Conservation (phyloP, 176 grass and related monocot genomes). For the maize (Zea mays) region DNA sequence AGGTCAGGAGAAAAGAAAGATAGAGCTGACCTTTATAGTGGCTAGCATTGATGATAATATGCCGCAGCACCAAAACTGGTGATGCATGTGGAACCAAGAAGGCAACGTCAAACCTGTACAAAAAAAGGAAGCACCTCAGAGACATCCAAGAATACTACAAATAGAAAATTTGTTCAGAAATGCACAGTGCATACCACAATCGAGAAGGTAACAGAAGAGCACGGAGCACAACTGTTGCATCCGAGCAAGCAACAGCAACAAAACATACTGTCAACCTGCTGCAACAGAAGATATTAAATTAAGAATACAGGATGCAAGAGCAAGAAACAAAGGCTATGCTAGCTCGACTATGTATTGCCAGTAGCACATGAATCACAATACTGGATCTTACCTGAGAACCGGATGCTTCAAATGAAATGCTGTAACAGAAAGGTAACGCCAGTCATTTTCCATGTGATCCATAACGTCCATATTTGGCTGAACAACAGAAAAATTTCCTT, state of each 20-base stretch:
- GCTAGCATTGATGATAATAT: conserved; percentile 47
- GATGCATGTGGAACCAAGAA: conserved; percentile 64
- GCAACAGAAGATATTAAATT: conserved; percentile 29
- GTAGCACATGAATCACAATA: conserved; percentile 13
- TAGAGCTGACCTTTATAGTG: conserved; percentile 41
- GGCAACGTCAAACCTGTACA: conserved; percentile 95
- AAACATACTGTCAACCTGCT: conserved; percentile 81
- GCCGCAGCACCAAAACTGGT: conserved; percentile 67
- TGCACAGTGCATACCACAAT: conserved; percentile 61
- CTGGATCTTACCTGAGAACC: conserved; percentile 53
- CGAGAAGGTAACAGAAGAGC: conserved; percentile 95
- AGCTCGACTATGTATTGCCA: conserved; percentile 1
- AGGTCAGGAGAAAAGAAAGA: conserved; percentile 6
- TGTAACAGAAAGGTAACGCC: conserved; percentile 97
- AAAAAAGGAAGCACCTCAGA: conserved; percentile 40
- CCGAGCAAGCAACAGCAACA: conserved; percentile 82
- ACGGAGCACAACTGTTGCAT: conserved; percentile 70
- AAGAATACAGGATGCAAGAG: conserved; percentile 28
- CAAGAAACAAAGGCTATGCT: conserved; percentile 9
- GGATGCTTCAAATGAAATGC: conserved; percentile 79
- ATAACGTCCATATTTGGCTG: conserved; percentile 32
- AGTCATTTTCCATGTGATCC: conserved; percentile 83
- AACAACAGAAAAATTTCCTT: conserved; percentile 33
- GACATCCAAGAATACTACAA: conserved; percentile 5
- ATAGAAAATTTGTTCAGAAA: conserved; percentile 26